Conservation (phyloP, 805 yeast species). For the Wickerhamiella spandovensis region DNA sequence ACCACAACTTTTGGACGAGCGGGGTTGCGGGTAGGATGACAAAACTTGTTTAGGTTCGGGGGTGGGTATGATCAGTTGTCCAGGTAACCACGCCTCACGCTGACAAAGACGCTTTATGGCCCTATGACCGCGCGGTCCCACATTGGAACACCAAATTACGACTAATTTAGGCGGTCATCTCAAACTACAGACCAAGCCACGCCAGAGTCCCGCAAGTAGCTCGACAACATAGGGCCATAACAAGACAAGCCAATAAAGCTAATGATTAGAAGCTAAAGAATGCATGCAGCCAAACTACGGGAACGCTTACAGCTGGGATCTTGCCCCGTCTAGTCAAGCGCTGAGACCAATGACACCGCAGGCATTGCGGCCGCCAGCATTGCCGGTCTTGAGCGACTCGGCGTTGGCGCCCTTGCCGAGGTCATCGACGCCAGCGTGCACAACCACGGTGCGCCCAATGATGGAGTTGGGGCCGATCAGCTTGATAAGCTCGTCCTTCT, state of each 20-base stretch:
- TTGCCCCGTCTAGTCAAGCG: slow-evolving; percentile 22
- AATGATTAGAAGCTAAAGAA: not conserved
- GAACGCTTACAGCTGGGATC: not conserved
- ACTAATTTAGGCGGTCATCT: too few species aligned
- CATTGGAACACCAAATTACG: too few species aligned
- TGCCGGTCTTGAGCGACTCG: slow-evolving; percentile 89
- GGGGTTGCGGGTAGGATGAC: not conserved
- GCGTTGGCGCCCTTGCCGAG: slow-evolving; percentile 88
- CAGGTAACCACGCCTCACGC: not conserved
- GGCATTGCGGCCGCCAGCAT: slow-evolving; percentile 96
- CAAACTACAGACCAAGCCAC: too few species aligned
- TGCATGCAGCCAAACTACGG: not conserved
- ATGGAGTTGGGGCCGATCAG: slow-evolving; percentile 79
- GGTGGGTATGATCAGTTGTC: not conserved
- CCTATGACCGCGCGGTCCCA: too few species aligned
- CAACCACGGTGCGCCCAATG: slow-evolving; percentile 89
- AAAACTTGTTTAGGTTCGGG: not conserved
- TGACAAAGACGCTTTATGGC: too few species aligned
- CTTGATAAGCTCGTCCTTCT: slow-evolving; percentile 63
- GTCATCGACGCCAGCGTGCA: slow-evolving; percentile 87
- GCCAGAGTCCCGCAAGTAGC: too few species aligned
- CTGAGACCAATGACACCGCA: slow-evolving; percentile 92
- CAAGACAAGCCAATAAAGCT: too few species aligned
- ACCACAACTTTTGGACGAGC: not conserved
- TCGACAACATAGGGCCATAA: too few species aligned